Conservation (phyloP, 2,329 filamentous ascomycete species). For the Alternaria viburni region DNA sequence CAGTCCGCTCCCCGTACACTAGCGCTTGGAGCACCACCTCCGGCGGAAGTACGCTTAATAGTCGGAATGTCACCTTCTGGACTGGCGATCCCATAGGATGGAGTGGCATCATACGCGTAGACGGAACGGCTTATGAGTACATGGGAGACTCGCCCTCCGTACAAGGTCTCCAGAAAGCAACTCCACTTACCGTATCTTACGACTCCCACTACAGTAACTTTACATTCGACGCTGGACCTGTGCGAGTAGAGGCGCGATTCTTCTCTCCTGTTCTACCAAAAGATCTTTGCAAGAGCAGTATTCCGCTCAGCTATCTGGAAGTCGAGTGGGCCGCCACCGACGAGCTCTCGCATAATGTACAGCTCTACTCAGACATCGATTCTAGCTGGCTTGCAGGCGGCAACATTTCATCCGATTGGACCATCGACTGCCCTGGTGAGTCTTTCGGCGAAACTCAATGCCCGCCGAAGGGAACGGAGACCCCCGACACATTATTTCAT, state of each 20-base stretch:
- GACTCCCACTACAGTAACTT: background rate
- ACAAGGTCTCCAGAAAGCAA: background rate
- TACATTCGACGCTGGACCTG: background rate
- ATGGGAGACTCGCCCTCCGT: conserved; percentile 1
- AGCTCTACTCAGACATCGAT: background rate
- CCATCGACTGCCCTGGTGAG: background rate
- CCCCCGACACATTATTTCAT: background rate
- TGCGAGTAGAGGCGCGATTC: background rate
- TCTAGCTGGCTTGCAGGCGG: background rate
- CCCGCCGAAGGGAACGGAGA: background rate
- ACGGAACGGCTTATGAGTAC: background rate
- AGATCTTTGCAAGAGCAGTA: background rate
- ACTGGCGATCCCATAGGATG: background rate
- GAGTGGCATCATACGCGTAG: background rate
- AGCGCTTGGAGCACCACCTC: background rate
- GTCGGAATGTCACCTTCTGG: background rate
- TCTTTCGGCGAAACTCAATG: background rate
- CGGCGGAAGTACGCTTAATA: background rate
- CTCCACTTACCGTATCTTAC: background rate
- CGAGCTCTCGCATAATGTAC: background rate
- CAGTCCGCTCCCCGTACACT: background rate
- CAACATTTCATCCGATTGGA: background rate
- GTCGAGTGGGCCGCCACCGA: background rate
- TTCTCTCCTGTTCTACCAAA: background rate
- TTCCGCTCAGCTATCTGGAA: background rate